A percentile compares a stretch with the other conserved stretches of the same genome.
phyloP scores from a whole-genome alignment of 78 protist species.

The Tieghemostelium lacteum region DNA sequence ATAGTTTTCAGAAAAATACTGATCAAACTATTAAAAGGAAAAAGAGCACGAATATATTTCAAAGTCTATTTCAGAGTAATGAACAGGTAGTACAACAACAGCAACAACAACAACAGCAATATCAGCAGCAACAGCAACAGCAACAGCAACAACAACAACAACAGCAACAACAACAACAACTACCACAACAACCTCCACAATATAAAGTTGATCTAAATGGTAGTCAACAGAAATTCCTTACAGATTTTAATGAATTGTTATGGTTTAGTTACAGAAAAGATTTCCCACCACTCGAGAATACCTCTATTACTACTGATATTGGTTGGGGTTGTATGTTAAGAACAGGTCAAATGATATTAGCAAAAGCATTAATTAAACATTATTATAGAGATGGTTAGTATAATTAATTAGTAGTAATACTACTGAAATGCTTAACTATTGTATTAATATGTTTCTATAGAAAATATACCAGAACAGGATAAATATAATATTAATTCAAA shows the following conservation, averaged over 20 bases:
- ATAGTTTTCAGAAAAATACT: neutral
- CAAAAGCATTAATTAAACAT: conserved; percentile 44
- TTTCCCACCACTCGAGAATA: conserved; percentile 56
- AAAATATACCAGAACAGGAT: conserved; percentile 29
- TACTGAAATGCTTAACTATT: too few species aligned
- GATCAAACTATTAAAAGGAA: too few species aligned
- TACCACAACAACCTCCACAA: neutral
- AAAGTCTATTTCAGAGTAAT: neutral
- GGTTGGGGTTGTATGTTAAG: conserved; percentile 86
- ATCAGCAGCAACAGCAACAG: neutral
- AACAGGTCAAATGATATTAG: conserved; percentile 75
- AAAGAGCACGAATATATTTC: too few species aligned
- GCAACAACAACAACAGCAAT: neutral
- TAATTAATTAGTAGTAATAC: too few species aligned
- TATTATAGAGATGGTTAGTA: conserved; percentile 26
- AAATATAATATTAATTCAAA: too few species aligned
- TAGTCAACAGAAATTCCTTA: neutral
- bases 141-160: neutral
- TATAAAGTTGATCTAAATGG: neutral
- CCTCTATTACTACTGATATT: conserved; percentile 70
- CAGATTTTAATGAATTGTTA: conserved; percentile 27
- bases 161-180: conserved; percentile 9
- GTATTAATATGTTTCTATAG: neutral
- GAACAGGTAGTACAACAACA: neutral
- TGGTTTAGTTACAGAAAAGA: conserved; percentile 86